A percentile compares a stretch with the other conserved stretches of the same genome.
phyloP scores from a whole-genome alignment of 345 rosid genomes.

The Melaleuca quinquenervia region DNA sequence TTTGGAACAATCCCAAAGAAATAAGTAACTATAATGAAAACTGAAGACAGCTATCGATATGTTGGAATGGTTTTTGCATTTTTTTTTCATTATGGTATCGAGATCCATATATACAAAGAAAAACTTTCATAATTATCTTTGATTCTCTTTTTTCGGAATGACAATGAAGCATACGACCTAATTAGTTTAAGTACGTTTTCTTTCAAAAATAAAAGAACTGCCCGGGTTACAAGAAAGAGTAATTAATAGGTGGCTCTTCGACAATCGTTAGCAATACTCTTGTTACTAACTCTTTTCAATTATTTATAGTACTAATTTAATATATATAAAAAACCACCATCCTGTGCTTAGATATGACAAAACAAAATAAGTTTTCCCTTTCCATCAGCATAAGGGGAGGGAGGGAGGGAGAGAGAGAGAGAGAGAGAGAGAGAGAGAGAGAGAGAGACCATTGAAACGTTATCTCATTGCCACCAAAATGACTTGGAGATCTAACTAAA shows the following conservation, averaged over 20 bases:
- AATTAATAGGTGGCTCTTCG: neutral
- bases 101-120: neutral
- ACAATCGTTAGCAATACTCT: neutral
- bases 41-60: neutral
- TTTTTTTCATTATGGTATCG: neutral
- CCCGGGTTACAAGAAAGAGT: neutral
- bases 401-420: neutral
- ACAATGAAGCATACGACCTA: neutral
- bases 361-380: neutral
- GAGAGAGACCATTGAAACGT: neutral
- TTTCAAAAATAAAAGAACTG: neutral
- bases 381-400: neutral
- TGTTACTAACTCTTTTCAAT: neutral
- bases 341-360: neutral
- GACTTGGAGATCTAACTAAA: neutral
- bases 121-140: neutral
- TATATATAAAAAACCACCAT: neutral
- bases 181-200: neutral
- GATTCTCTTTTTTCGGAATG: neutral
- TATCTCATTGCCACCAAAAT: neutral
- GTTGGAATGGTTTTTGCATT: neutral
- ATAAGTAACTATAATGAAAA: neutral
- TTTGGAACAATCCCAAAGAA: neutral
- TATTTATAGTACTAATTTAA: no score
- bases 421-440: neutral